Evolutionary conservation across 768 basidiomycete species (phyloP), one percentile per base, ranked within the genome.

Genomic region (Bullera alba): DNA sequence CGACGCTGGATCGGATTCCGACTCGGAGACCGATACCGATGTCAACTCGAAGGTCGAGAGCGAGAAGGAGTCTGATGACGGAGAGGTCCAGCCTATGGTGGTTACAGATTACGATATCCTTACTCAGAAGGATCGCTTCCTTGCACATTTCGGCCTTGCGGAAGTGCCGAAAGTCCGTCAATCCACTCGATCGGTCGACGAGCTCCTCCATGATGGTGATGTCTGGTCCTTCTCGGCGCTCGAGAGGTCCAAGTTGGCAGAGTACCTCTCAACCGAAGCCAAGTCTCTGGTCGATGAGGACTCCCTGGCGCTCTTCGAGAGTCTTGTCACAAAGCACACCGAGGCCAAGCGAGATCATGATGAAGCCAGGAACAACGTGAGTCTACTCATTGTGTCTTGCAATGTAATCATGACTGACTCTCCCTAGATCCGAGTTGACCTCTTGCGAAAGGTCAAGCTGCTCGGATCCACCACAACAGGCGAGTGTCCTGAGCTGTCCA

Each of bases 381-480:
- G 75, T 46, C 32, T 22, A 7, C n/a, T 17, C n/a, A n/a, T n/a
- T n/a, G n/a, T n/a, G n/a, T 10, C 37, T 23, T 12, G 6, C 23
- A 34, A 3, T 45, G 22, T 4, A 32, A 14, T 8, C 25, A 12
- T 19, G 3, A 2, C 16, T 14, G 42, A 42, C 30, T 42, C 25
- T 14, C 15, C 26, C 6, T 56, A 87, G 85, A 70, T 75, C 42
- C 77, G 81, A 10, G 78, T 81, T 0, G 75, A 76, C 4, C 69
- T 87, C 5, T 73, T 88, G 5, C 63, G 68, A 27, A 67, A 75
- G 5, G 76, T 79, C 0, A 79, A 85, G 59, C 76, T 88, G 17
- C 79, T 87, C 39, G 86, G 83, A 5, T 86, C 84, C 53, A 88
- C 86, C 0, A 87, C 85, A 0, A 22, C 49, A 83, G 83, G 84